Conservation (phyloP, 2,329 filamentous ascomycete species). For the Emericellopsis cladophorae region DNA sequence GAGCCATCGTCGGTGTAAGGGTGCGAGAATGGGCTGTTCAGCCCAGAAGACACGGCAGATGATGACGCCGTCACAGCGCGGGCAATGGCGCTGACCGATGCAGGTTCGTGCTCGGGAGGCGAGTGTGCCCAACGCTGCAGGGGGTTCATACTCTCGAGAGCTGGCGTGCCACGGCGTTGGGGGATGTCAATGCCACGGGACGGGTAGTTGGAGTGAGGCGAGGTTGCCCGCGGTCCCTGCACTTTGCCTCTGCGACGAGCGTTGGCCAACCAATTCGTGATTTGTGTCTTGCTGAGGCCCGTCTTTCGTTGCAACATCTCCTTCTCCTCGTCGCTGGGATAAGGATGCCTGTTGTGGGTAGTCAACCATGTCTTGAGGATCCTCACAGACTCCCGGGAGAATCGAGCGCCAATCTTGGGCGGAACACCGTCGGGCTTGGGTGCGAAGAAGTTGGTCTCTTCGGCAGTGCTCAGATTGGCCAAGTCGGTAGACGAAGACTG, state of each 20-base stretch:
- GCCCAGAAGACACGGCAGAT: constrained; percentile 37
- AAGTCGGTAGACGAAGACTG: constrained; percentile 9
- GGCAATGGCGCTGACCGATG: constrained; percentile 45
- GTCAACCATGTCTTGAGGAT: constrained; percentile 77
- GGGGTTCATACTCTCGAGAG: constrained; percentile 39
- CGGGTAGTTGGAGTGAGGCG: constrained; percentile 51
- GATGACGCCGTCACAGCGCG: constrained; percentile 40
- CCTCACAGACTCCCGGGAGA: constrained; percentile 69
- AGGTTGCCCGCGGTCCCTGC: constrained; percentile 49
- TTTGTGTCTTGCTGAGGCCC: constrained; percentile 70
- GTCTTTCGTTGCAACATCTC: constrained; percentile 67
- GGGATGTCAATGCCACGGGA: constrained; percentile 61
- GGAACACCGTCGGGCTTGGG: constrained; percentile 8
- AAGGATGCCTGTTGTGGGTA: constrained; percentile 69
- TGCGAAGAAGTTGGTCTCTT: constrained; percentile 2
- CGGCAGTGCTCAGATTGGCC: constrained; percentile 9
- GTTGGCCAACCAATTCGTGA: constrained; percentile 88
- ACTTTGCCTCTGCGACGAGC: constrained; percentile 74
- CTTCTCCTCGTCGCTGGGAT: constrained; percentile 80
- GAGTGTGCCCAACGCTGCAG: constrained; percentile 47
- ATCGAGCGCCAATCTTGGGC: constrained; percentile 60
- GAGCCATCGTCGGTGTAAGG: constrained; percentile 51
- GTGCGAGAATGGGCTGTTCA: constrained; percentile 43
- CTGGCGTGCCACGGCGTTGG: constrained; percentile 41
- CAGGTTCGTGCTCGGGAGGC: constrained; percentile 47